A percentile compares a stretch with the other conserved stretches of the same genome.
Conservation (phyloP, 805 yeast species). For the Saccharomyces mikatae region DNA sequence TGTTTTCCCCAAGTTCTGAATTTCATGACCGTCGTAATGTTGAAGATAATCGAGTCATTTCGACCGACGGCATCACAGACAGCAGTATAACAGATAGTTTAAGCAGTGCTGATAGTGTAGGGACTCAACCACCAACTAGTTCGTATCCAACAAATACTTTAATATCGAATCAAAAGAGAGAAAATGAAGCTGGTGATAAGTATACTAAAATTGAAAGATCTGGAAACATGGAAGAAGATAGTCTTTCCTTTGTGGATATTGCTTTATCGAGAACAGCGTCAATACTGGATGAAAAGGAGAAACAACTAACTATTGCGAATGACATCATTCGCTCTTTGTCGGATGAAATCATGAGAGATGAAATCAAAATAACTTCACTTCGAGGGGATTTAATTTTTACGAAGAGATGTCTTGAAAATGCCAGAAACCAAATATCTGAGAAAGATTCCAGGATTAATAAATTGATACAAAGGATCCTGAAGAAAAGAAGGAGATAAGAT, state of each 20-base stretch:
- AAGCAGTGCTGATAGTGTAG: not conserved
- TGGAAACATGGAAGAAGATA: not conserved
- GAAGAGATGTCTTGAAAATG: not conserved
- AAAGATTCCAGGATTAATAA: not conserved
- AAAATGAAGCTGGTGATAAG: not conserved
- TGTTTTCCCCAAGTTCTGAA: not conserved
- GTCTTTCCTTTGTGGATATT: not conserved
- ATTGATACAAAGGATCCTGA: not conserved
- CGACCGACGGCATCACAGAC: not conserved
- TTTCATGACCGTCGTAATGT: not conserved
- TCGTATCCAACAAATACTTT: not conserved
- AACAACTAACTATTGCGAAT: conserved; percentile 9
- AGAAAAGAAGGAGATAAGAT: not conserved
- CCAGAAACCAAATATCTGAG: not conserved
- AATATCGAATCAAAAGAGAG: not conserved
- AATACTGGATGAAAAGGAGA: conserved; percentile 8
- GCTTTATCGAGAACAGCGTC: not conserved
- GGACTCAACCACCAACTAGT: not conserved
- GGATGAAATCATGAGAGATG: conserved; percentile 12
- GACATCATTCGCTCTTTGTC: conserved; percentile 10
- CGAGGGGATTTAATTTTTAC: conserved; percentile 3
- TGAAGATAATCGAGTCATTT: not conserved
- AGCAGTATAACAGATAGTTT: not conserved
- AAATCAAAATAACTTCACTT: conserved; percentile 16
- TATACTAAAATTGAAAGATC: not conserved